phyloP scores from a whole-genome alignment of 495 filamentous ascomycete genomes.

The Penicillium lagena region DNA sequence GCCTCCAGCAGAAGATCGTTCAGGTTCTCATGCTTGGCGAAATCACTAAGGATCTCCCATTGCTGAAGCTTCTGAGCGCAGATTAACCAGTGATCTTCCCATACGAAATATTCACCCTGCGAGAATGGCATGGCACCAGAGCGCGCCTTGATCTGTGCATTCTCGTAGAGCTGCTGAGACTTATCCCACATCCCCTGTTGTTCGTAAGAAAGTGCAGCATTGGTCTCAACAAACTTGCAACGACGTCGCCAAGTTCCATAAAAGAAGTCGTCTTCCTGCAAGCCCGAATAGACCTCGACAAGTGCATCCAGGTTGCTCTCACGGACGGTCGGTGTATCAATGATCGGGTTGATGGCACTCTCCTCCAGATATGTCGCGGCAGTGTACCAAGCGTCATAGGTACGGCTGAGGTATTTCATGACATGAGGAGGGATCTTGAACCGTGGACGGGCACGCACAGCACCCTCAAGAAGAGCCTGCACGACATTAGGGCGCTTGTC shows the following conservation, averaged over 20 bases:
- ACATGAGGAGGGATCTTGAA: conserved; percentile 94
- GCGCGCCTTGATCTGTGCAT: conserved; percentile 91
- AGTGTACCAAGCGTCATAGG: conserved; percentile 94
- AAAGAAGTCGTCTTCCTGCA: conserved; percentile 95
- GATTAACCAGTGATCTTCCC: conserved; percentile 98
- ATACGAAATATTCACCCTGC: conserved; percentile 94
- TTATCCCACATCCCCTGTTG: conserved; percentile 99
- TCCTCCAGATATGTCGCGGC: conserved; percentile 80
- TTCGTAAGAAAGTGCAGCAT: conserved; percentile 92
- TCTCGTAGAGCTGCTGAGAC: conserved; percentile 91
- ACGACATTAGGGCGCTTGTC: conserved; percentile 94
- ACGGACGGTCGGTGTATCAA: conserved; percentile 74
- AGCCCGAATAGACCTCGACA: conserved; percentile 77
- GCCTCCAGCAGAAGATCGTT: conserved; percentile 95
- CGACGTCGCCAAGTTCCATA: conserved; percentile 96
- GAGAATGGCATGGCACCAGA: conserved; percentile 92
- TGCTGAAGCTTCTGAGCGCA: conserved; percentile 98
- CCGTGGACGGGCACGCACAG: conserved; percentile 70
- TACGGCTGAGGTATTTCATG: conserved; percentile 85
- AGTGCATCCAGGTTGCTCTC: conserved; percentile 95
- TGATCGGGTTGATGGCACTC: conserved; percentile 69
- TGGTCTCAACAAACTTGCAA: conserved; percentile 93
- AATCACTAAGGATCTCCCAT: conserved; percentile 95
- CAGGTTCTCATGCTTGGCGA: conserved; percentile 98
- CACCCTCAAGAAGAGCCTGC: conserved; percentile 80